These are phyloP conservation scores for Coprinellus micaceus DNA, from an alignment of 768 basidiomycete species.

Conservation along the genomic window DNA sequence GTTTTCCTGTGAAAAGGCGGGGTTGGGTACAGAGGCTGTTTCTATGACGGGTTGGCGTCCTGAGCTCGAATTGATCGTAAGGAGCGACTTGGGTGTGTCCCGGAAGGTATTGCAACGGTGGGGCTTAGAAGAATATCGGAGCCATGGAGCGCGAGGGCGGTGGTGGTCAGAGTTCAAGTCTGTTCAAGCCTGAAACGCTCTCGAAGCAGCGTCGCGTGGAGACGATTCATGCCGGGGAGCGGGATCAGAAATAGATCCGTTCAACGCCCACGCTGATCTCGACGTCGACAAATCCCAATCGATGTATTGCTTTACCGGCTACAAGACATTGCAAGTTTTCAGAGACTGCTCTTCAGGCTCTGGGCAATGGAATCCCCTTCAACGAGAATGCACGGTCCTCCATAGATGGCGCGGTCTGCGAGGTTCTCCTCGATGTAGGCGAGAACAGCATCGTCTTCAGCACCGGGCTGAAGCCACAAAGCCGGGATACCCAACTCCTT, in stretches of 20 bases:
- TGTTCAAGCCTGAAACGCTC: not conserved
- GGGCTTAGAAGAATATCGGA: not conserved
- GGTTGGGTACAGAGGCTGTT: not conserved
- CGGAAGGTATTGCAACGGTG: not conserved
- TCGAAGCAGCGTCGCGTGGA: too few species aligned
- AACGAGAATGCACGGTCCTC: constrained; percentile 80
- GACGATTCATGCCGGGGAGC: too few species aligned
- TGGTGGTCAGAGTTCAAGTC: not conserved
- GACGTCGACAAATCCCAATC: not conserved
- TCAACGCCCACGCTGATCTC: too few species aligned
- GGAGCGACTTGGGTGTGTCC: constrained; percentile 3
- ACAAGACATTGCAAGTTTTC: not conserved
- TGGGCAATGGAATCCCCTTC: constrained; percentile 54
- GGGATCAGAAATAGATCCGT: too few species aligned
- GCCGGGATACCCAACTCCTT: constrained; percentile 68
- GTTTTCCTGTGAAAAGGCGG: not conserved
- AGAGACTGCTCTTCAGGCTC: constrained; percentile 6
- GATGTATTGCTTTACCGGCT: not conserved
- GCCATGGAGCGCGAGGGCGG: not conserved
- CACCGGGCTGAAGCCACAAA: constrained; percentile 90
- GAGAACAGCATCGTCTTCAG: constrained; percentile 63
- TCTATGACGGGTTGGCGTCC: not conserved
- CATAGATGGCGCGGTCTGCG: constrained; percentile 66
- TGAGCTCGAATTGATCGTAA: not conserved
- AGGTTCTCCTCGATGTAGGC: constrained; percentile 66